phyloP scores from a whole-genome alignment of 202 grass and related monocot species.

The Alloteropsis angusta region DNA sequence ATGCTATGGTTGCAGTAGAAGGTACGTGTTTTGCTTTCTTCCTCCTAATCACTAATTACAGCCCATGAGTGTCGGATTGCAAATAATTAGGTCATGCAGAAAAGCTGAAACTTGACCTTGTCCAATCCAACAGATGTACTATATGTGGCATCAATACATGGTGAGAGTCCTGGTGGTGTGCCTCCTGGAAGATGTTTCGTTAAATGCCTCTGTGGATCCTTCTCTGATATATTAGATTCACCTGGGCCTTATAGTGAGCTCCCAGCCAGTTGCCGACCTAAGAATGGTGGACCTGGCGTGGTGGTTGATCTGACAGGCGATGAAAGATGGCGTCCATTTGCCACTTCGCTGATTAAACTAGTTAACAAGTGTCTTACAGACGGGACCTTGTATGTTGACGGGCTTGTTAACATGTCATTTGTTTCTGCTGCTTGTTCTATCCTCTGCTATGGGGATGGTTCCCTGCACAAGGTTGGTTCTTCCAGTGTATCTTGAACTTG shows the following conservation, averaged over 20 bases:
- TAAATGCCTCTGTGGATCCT: conserved; percentile 63
- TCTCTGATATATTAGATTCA: conserved; percentile 43
- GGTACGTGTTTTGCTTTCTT: conserved; percentile 23
- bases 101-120: conserved; percentile 21
- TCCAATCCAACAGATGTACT: conserved; percentile 54
- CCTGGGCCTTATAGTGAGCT: conserved; percentile 67
- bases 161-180: conserved; percentile 23
- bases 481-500: conserved; percentile 1
- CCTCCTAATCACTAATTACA: not conserved
- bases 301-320: conserved; percentile 63
- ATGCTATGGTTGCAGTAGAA: conserved; percentile 63
- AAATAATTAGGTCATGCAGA: not conserved
- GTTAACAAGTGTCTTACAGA: conserved; percentile 83
- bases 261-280: conserved; percentile 50
- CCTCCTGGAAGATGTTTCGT: conserved; percentile 40
- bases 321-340: conserved; percentile 60
- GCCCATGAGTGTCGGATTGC: not conserved
- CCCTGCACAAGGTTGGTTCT: conserved; percentile 64
- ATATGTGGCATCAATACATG: conserved; percentile 45
- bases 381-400: conserved; percentile 84
- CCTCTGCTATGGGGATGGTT: conserved; percentile 56
- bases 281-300: conserved; percentile 65
- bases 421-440: conserved; percentile 70
- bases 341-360: conserved; percentile 60
- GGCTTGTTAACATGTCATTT: conserved; percentile 67